phyloP scores from a whole-genome alignment of 148 eudicot genomes.

The Rhododendron simsii region DNA sequence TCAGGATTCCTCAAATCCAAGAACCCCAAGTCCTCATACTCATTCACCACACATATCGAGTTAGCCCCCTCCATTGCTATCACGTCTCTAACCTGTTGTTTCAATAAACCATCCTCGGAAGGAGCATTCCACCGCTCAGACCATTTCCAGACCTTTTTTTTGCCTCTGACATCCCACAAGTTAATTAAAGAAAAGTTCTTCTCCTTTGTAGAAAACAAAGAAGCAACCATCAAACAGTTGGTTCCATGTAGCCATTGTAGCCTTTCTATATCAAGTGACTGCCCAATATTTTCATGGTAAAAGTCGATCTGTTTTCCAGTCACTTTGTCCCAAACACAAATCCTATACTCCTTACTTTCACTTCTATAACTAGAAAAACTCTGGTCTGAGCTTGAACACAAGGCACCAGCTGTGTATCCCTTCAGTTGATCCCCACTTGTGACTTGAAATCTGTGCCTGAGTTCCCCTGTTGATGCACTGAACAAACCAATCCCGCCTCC shows the following conservation, averaged over 20 bases:
- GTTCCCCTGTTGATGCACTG: constrained; percentile 39
- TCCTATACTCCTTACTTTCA: constrained; percentile 46
- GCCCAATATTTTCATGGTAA: neutral
- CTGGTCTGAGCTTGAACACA: constrained; percentile 38
- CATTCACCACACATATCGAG: constrained; percentile 60
- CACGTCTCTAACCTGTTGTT: constrained; percentile 37
- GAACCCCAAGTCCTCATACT: constrained; percentile 69
- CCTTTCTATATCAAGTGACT: constrained; percentile 46
- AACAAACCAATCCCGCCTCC: constrained; percentile 77
- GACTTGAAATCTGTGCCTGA: constrained; percentile 44
- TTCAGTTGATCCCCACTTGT: constrained; percentile 47
- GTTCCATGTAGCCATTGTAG: constrained; percentile 65
- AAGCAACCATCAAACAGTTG: constrained; percentile 66
- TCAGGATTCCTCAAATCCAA: constrained; percentile 53
- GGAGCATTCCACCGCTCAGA: constrained; percentile 4
- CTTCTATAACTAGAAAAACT: constrained; percentile 50
- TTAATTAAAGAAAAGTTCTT: constrained; percentile 69
- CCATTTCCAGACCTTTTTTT: constrained; percentile 43
- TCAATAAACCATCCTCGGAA: no score
- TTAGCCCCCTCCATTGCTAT: constrained; percentile 57
- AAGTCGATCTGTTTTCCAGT: constrained; percentile 40
- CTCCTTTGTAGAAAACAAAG: neutral
- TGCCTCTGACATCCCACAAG: constrained; percentile 59
- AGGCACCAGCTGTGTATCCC: constrained; percentile 75
- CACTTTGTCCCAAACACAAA: constrained; percentile 76